Evolutionary conservation across 805 yeast species (phyloP).

Genomic region (Candida ovalis): DNA sequence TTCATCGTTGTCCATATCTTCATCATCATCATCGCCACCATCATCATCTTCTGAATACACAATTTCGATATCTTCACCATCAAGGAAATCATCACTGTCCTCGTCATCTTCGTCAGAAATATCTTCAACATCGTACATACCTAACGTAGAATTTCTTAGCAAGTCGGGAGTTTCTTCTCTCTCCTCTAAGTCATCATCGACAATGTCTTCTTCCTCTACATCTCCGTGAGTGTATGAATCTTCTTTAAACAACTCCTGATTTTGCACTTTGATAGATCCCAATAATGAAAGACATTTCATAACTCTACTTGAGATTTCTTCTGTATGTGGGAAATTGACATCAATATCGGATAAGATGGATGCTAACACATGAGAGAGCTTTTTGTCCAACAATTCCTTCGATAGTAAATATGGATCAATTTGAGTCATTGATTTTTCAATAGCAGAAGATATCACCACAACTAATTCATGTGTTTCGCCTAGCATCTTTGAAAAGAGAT

Average conservation of each 20-base stretch:
- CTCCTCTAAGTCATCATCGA: constrained; percentile 55
- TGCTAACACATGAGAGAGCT: constrained; percentile 54
- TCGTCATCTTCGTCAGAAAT: constrained; percentile 37
- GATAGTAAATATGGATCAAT: constrained; percentile 64
- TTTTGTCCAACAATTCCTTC: constrained; percentile 64
- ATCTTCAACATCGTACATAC: constrained; percentile 87
- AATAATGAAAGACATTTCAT: constrained; percentile 56
- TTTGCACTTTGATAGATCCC: constrained; percentile 53
- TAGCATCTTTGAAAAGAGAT: constrained; percentile 41
- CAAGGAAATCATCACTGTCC: constrained; percentile 28
- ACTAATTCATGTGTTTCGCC: constrained; percentile 35
- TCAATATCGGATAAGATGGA: constrained; percentile 62
- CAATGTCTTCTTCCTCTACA: constrained; percentile 57
- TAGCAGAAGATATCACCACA: constrained; percentile 30
- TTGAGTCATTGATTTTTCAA: constrained; percentile 45
- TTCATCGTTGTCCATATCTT: constrained; percentile 8
- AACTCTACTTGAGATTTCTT: constrained; percentile 52
- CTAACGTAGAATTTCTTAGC: constrained; percentile 83
- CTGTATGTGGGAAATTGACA: constrained; percentile 66
- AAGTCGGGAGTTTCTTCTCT: constrained; percentile 78
- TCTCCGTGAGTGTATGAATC: constrained; percentile 23
- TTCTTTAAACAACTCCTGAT: constrained; percentile 55
- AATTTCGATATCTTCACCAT: constrained; percentile 32
- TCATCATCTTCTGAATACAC: constrained; percentile 27
- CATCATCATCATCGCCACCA: constrained; percentile 13